Evolutionary conservation across 2,329 filamentous ascomycete species (phyloP).

Genomic region (Fusarium sp.): DNA sequence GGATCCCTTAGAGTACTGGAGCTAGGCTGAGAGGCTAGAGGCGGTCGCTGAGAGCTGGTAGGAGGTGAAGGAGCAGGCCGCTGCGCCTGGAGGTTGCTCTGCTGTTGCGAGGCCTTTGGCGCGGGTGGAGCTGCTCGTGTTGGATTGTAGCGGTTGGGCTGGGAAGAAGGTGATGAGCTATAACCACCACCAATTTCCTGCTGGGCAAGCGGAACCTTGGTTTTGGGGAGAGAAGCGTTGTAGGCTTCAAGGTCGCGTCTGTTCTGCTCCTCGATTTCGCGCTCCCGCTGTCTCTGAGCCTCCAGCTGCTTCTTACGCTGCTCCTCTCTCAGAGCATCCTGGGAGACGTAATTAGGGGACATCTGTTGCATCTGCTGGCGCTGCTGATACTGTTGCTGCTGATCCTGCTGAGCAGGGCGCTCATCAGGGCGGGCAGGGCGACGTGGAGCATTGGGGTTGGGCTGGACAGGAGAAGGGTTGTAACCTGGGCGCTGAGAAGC

Average conservation of each 20-base stretch:
- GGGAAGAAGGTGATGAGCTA: constrained; percentile 49
- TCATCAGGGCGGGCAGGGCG: constrained; percentile 55
- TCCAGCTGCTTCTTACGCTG: constrained; percentile 71
- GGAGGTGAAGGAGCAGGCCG: constrained; percentile 79
- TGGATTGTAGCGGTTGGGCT: constrained; percentile 82
- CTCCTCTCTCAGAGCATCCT: constrained; percentile 62
- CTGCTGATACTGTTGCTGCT: constrained; percentile 65
- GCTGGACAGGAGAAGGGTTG: constrained; percentile 49
- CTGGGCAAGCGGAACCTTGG: constrained; percentile 81
- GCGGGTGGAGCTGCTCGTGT: constrained; percentile 84
- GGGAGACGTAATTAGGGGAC: constrained; percentile 62
- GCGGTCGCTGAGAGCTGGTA: constrained; percentile 55
- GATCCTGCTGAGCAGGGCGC: constrained; percentile 46
- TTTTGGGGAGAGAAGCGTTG: constrained; percentile 88
- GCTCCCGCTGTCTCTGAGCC: constrained; percentile 59
- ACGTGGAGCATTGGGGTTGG: constrained; percentile 51
- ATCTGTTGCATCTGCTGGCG: constrained; percentile 67
- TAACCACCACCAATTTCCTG: constrained; percentile 83
- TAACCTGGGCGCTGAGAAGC: constrained; percentile 56
- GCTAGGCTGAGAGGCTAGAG: constrained; percentile 60
- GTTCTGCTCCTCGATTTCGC: constrained; percentile 70
- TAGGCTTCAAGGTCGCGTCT: constrained; percentile 85
- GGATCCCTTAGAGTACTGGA: constrained; percentile 57
- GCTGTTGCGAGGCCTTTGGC: constrained; percentile 67
- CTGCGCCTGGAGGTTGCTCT: constrained; percentile 72